Percentiles rank a stretch among this genome's conserved stretches.
These are phyloP conservation scores for Talaromyces wortmannii DNA, from an alignment of 495 filamentous ascomycete genomes.

Conservation along the genomic window DNA sequence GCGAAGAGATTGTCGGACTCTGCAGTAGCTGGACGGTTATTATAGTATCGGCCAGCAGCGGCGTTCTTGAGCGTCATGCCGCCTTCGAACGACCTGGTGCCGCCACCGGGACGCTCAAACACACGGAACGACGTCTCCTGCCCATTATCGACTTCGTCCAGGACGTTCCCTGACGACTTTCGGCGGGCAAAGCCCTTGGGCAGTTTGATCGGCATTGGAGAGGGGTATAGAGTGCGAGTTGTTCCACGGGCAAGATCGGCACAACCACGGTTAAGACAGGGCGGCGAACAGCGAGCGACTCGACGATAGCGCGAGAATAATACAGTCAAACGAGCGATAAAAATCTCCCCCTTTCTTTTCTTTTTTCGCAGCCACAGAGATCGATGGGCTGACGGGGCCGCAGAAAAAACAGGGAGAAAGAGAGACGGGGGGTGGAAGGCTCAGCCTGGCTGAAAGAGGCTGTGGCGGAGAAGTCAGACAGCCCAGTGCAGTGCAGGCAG, in stretches of 20 bases:
- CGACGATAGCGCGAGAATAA: no score
- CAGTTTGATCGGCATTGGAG: conserved; percentile 61
- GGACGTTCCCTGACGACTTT: conserved; percentile 59
- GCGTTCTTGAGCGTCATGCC: conserved; percentile 34
- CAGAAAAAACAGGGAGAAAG: no score
- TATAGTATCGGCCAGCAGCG: conserved; percentile 27
- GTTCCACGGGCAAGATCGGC: neutral
- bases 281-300: no score
- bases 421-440: no score
- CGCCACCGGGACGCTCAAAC: conserved; percentile 44
- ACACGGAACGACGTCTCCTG: conserved; percentile 53
- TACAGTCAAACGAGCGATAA: no score
- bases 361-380: no score
- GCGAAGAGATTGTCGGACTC: conserved; percentile 42
- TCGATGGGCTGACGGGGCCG: no score
- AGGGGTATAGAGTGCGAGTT: neutral
- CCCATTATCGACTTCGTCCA: conserved; percentile 47
- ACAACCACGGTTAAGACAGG: neutral
- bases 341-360: no score
- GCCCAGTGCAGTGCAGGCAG: no score
- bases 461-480: no score
- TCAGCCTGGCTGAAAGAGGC: no score
- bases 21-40: conserved; percentile 37
- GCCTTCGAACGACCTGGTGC: conserved; percentile 43
- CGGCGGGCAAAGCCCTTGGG: conserved; percentile 58